A percentile compares a stretch with the other conserved stretches of the same genome.
phyloP scores from a whole-genome alignment of 805 yeast genomes.

The Saccharomycopsis fibuligera region DNA sequence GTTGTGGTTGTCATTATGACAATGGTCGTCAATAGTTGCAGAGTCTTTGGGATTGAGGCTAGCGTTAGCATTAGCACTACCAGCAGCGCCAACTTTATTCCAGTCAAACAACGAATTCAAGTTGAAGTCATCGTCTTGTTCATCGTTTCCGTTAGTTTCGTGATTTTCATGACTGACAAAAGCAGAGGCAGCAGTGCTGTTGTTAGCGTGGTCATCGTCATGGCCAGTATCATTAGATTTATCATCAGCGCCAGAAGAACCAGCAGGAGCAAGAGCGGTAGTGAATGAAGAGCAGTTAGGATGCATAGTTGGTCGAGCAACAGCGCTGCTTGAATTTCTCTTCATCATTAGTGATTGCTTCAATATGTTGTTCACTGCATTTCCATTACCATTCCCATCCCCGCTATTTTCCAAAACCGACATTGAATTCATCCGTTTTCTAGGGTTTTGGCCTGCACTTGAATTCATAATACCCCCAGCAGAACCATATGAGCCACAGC shows the following conservation, averaged over 20 bases:
- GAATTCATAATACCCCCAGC: too few species aligned
- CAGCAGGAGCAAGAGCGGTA: background rate
- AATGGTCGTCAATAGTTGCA: background rate
- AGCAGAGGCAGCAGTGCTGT: background rate
- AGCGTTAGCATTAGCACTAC: background rate
- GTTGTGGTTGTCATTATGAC: background rate
- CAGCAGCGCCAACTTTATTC: background rate
- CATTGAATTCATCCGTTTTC: background rate
- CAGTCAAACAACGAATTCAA: slow-evolving; percentile 1
- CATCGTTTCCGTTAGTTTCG: background rate
- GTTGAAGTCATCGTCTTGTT: background rate
- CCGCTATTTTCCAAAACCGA: background rate
- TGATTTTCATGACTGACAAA: background rate
- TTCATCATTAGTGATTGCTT: background rate
- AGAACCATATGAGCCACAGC: background rate
- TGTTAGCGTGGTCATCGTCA: background rate
- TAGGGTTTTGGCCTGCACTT: background rate
- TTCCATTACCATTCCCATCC: background rate
- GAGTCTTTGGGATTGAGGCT: background rate
- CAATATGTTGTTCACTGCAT: too few species aligned
- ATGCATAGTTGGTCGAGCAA: too few species aligned
- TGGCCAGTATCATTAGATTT: background rate
- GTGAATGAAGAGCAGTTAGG: too few species aligned
- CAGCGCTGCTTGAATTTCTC: slow-evolving; percentile 1
- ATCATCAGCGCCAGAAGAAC: background rate